Percentiles rank a stretch among this genome's conserved stretches.
These are phyloP conservation scores for Cladosporium sp. DNA, from an alignment of 2,329 filamentous ascomycete species.

Conservation along the genomic window DNA sequence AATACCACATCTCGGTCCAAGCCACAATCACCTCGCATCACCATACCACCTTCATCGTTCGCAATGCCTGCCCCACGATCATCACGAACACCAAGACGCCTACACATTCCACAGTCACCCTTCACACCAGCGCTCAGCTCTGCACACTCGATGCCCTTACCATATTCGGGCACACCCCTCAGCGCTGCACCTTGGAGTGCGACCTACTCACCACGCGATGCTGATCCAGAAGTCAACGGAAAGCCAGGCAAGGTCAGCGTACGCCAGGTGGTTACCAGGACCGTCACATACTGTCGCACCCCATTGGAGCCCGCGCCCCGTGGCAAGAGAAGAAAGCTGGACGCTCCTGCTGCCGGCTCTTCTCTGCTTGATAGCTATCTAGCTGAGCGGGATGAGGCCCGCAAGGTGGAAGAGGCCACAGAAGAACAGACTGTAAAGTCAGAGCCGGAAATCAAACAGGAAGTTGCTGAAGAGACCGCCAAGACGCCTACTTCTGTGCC, in stretches of 20 bases:
- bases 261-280: constrained; percentile 88
- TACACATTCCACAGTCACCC: constrained; percentile 78
- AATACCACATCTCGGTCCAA: constrained; percentile 20
- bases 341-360: constrained; percentile 66
- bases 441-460: background rate
- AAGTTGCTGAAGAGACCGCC: background rate
- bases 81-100: constrained; percentile 61
- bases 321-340: constrained; percentile 83
- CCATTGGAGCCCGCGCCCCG: constrained; percentile 83
- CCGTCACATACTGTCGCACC: constrained; percentile 78
- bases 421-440: background rate
- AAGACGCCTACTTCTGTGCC: background rate
- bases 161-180: constrained; percentile 59
- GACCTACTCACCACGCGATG: constrained; percentile 70
- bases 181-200: constrained; percentile 39
- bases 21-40: constrained; percentile 43
- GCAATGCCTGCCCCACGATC: constrained; percentile 58
- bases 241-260: constrained; percentile 61
- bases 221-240: constrained; percentile 38
- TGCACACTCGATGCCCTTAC: constrained; percentile 57
- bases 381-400: constrained; percentile 74
- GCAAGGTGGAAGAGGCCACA: background rate
- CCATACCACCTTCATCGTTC: constrained; percentile 44
- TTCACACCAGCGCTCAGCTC: constrained; percentile 62
- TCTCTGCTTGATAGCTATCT: constrained; percentile 81